A percentile compares a stretch with the other conserved stretches of the same genome.
Evolutionary conservation across 768 basidiomycete species (phyloP).

Genomic region (Inosperma sp.): DNA sequence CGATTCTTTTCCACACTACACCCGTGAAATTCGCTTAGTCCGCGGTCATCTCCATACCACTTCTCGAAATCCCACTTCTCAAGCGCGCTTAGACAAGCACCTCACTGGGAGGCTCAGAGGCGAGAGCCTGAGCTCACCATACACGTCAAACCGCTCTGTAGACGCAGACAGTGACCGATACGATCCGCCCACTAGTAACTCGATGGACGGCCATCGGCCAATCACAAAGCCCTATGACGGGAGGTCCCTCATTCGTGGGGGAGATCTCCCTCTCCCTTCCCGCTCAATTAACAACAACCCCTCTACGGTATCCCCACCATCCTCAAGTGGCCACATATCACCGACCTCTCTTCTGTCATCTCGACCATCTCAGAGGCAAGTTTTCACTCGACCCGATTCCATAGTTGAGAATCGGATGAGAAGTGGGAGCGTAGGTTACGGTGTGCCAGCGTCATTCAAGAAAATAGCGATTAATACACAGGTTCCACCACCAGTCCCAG

Average conservation of each 20-base stretch:
- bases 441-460: constrained; percentile 31
- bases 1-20: constrained; percentile 62
- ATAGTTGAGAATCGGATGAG: constrained; percentile 53
- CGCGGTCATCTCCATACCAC: constrained; percentile 34
- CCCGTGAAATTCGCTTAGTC: constrained; percentile 37
- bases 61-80: constrained; percentile 30
- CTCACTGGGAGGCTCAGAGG: constrained; percentile 34
- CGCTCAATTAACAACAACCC: constrained; percentile 42
- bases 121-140: constrained; percentile 48
- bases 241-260: constrained; percentile 44
- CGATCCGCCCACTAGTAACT: constrained; percentile 37
- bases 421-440: constrained; percentile 45
- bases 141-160: constrained; percentile 34
- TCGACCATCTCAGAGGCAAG: constrained; percentile 13
- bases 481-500: constrained; percentile 21
- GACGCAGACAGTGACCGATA: constrained; percentile 55
- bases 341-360: constrained; percentile 17
- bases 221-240: constrained; percentile 43
- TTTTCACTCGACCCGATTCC: background rate
- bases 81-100: constrained; percentile 9
- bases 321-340: constrained; percentile 12
- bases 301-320: constrained; percentile 31
- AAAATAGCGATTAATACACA: constrained; percentile 37
- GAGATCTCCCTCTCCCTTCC: constrained; percentile 60
- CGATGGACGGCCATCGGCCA: constrained; percentile 41